Base-by-base conservation (phyloP, 352 stramenopile genomes). In the Globisporangium sylvaticum region DNA sequence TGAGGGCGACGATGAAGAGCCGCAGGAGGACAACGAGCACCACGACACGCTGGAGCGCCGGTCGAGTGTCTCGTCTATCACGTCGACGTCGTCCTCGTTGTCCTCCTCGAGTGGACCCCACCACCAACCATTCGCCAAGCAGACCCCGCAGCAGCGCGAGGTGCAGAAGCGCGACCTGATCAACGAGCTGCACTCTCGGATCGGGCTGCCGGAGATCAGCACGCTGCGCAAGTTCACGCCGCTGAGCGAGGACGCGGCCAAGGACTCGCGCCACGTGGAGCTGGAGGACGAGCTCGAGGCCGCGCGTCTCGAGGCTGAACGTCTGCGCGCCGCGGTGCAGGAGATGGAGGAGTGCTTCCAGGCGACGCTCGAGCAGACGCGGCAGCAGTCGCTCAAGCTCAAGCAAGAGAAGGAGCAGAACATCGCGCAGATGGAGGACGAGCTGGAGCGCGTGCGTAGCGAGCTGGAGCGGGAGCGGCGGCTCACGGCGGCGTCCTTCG, bases 221-320 rank as follows among this genome's bases (percentile, higher is more conserved):
- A 74, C 87, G 34, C 67, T 92, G n/a, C 81, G 83, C 20, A 84
- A 68, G 25, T 94, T 94, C 67, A 70, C 88, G 66, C 87, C 87
- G 12, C 58, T 94, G n/a, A 75, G 75, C 31, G 75, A 68, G 1
- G 81, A 89, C 27, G 74, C 74, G 1, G 77, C 57, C 18, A 69
- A 67, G 32, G 82, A 92, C 37, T 69, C 65, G 1, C 81, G 74
- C 14, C 81, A 85, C 27, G 74, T 81, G 22, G 62, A 79, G 34
- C 65, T 92, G 15, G 82, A 89, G 37, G 65, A 63, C 0, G 84
- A 92, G 46, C 55, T 92, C 10, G 84, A 91, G 56, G 63, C 62
- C 22, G 82, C 83, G 7, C 76, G 79, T 20, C 70, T 73, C 18
- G 84, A 92, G 72, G 79, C 84, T 10, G 80, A 88, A n/a, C 74